phyloP scores from a whole-genome alignment of 768 basidiomycete species.

The Agrocybe praecox region DNA sequence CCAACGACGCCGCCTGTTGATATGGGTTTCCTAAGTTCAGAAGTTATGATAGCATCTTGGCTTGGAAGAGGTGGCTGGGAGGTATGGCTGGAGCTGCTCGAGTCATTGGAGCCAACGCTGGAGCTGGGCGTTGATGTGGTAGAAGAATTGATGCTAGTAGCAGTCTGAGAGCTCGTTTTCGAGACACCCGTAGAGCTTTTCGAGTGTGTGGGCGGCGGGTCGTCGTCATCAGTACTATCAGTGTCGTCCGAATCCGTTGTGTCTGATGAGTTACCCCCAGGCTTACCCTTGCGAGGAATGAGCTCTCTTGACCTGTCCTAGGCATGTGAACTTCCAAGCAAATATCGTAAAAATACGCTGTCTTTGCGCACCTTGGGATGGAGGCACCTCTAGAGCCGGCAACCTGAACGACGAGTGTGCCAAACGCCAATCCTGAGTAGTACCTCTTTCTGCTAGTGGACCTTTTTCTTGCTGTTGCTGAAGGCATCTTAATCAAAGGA shows the following conservation, averaged over 20 bases:
- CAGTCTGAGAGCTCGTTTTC: neutral
- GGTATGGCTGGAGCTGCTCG: neutral
- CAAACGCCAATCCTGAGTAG: constrained; percentile 17
- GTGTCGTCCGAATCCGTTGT: neutral
- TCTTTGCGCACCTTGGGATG: constrained; percentile 4
- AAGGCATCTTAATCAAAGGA: neutral
- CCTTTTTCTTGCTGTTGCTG: constrained; percentile 3
- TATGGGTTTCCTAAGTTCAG: neutral
- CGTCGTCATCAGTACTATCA: neutral
- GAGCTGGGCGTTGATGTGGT: neutral
- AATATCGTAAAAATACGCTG: neutral
- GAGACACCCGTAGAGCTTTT: neutral
- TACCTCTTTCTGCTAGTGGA: neutral
- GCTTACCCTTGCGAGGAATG: neutral
- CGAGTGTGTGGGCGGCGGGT: neutral
- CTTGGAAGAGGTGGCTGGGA: neutral
- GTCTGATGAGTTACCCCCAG: neutral
- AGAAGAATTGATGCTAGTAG: neutral
- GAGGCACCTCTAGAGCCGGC: constrained; percentile 6
- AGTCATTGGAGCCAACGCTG: neutral
- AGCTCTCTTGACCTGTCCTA: neutral
- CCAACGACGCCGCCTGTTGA: constrained; percentile 15
- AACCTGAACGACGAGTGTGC: constrained; percentile 19
- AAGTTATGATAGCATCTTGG: neutral
- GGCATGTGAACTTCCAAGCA: neutral